Evolutionary conservation across 106 monocot genomes (phyloP).

Genomic region (Gastrodia elata): DNA sequence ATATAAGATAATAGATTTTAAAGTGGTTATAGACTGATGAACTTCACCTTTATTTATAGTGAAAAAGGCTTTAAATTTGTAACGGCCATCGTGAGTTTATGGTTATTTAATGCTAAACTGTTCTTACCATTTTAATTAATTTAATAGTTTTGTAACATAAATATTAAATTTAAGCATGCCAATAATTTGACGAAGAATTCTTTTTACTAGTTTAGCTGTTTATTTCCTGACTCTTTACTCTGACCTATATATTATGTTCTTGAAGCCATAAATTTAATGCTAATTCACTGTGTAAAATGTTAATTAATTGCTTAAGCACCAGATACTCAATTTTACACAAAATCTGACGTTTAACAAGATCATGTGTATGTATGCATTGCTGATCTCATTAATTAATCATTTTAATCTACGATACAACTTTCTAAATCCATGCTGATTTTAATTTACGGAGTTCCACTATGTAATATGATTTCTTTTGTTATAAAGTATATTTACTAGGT

Average conservation of each 20-base stretch:
- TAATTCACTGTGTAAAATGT: not conserved
- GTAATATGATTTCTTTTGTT: not conserved
- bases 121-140: not conserved
- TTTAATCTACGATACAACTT: not conserved
- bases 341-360: not conserved
- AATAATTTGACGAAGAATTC: not conserved
- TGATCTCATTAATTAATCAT: not conserved
- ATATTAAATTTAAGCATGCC: not conserved
- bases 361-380: not conserved
- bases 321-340: not conserved
- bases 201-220: not conserved
- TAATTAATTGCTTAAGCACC: not conserved
- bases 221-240: not conserved
- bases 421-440: not conserved
- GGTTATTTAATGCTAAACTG: not conserved
- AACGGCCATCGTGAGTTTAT: not conserved
- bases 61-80: not conserved
- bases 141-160: not conserved
- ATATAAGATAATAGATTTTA: too few species aligned
- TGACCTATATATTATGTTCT: not conserved
- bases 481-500: slow-evolving; percentile 15
- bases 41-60: not conserved
- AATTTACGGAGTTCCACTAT: too few species aligned
- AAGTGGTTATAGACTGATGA: not conserved
- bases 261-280: not conserved